Percentiles rank a stretch among this genome's conserved stretches.
Evolutionary conservation across 2,329 filamentous ascomycete species (phyloP).

Genomic region (Fusarium sp.): DNA sequence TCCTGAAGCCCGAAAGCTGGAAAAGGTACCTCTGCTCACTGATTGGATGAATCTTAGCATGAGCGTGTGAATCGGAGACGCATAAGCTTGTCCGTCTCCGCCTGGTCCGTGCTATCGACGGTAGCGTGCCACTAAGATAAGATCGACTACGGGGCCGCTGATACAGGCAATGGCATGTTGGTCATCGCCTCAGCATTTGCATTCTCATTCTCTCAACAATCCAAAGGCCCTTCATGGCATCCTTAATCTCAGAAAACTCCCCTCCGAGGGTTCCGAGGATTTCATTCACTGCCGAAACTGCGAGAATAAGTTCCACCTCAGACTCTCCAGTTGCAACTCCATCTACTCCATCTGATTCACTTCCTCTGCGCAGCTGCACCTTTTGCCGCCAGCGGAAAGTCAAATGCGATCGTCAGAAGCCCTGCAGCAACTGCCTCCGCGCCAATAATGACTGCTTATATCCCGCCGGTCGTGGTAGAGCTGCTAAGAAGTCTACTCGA

Average conservation of each 20-base stretch:
- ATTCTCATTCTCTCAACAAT: no score
- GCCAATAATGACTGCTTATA: neutral
- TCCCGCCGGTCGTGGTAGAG: neutral
- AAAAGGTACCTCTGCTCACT: neutral
- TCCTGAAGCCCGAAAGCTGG: neutral
- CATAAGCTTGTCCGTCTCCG: constrained; percentile 4
- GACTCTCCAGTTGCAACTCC: neutral
- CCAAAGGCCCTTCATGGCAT: neutral
- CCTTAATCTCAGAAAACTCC: fast-evolving
- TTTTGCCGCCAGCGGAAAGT: neutral
- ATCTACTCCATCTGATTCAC: neutral
- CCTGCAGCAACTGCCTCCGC: neutral
- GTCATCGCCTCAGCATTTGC: no score
- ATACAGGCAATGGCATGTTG: no score
- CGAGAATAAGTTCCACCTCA: fast-evolving
- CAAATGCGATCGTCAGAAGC: neutral
- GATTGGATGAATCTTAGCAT: neutral
- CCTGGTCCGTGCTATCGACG: neutral
- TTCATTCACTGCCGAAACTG: fast-evolving
- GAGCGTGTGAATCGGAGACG: neutral
- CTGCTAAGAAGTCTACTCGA: fast-evolving
- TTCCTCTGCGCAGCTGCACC: neutral
- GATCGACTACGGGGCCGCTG: neutral
- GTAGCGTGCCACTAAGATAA: neutral
- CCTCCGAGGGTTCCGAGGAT: fast-evolving